phyloP scores from a whole-genome alignment of 75 land plant species.

The Cupressus sempervirens region DNA sequence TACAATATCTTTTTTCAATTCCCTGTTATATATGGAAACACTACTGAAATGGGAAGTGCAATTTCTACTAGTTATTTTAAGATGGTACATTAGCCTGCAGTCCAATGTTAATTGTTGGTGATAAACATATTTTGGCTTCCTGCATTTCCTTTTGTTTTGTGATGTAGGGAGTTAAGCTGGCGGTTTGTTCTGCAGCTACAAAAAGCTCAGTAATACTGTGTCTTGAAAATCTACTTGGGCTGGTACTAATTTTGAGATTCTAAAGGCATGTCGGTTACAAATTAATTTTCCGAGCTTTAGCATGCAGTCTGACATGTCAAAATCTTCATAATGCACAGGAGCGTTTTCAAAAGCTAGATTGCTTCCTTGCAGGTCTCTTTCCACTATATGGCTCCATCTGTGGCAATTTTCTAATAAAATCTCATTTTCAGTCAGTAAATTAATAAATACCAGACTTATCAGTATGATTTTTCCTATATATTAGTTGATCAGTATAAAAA shows the following conservation, averaged over 20 bases:
- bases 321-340: slow-evolving; percentile 35
- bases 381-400: background rate
- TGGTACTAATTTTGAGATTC: slow-evolving; percentile 34
- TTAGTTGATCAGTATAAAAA: background rate
- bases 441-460: background rate
- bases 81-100: background rate
- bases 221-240: slow-evolving; percentile 87
- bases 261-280: background rate
- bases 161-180: slow-evolving; percentile 75
- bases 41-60: background rate
- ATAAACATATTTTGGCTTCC: background rate
- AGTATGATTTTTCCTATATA: background rate
- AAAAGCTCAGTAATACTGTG: slow-evolving; percentile 95
- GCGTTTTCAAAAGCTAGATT: slow-evolving; percentile 67
- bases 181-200: slow-evolving; percentile 99
- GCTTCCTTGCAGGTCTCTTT: slow-evolving; percentile 79
- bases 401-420: background rate
- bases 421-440: background rate
- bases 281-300: background rate
- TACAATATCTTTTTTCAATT: background rate
- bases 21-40: background rate
- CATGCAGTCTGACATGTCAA: background rate
- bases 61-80: background rate
- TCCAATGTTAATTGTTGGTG: background rate
- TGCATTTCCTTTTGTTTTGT: slow-evolving; percentile 2